Percentiles rank a stretch among this genome's conserved stretches.
phyloP scores from a whole-genome alignment of 352 stramenopile genomes.

The Phytophthora megakarya region DNA sequence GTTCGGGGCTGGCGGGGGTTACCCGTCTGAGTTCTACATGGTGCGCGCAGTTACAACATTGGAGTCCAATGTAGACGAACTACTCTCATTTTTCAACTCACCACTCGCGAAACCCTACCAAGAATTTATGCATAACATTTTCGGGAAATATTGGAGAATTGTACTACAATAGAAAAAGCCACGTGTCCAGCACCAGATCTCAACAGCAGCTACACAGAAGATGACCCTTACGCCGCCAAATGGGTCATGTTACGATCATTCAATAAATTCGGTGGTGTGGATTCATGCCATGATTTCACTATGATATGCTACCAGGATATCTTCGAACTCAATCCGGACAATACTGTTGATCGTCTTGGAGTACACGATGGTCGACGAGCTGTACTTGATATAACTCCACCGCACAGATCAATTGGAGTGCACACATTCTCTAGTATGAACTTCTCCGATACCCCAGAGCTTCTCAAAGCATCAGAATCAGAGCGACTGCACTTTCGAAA shows the following conservation, averaged over 20 bases:
- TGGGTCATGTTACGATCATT: slow-evolving; percentile 56
- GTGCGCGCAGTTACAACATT: slow-evolving; percentile 59
- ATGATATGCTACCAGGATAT: slow-evolving; percentile 68
- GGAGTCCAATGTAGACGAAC: slow-evolving; percentile 42
- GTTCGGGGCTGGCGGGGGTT: slow-evolving; percentile 35
- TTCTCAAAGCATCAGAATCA: slow-evolving; percentile 50
- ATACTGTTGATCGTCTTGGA: slow-evolving; percentile 29
- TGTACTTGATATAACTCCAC: slow-evolving; percentile 16
- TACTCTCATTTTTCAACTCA: slow-evolving; percentile 42
- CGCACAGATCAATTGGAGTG: slow-evolving; percentile 46
- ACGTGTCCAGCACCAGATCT: slow-evolving; percentile 36
- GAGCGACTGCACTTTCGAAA: slow-evolving; percentile 62
- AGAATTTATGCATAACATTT: slow-evolving; percentile 51
- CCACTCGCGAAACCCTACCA: slow-evolving; percentile 33
- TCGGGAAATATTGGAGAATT: slow-evolving; percentile 45
- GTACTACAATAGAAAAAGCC: slow-evolving; percentile 48
- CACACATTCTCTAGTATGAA: slow-evolving; percentile 68
- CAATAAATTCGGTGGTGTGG: slow-evolving; percentile 37
- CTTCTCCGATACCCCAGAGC: slow-evolving; percentile 61
- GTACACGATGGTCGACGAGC: slow-evolving; percentile 21
- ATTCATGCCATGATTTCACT: slow-evolving; percentile 58
- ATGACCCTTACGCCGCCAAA: slow-evolving; percentile 63
- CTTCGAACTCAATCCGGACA: slow-evolving; percentile 49
- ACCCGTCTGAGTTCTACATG: slow-evolving; percentile 58
- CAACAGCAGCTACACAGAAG: slow-evolving; percentile 40